These are phyloP conservation scores for Solanum dulcamara DNA, from an alignment of 257 asterid species.

Conservation along the genomic window DNA sequence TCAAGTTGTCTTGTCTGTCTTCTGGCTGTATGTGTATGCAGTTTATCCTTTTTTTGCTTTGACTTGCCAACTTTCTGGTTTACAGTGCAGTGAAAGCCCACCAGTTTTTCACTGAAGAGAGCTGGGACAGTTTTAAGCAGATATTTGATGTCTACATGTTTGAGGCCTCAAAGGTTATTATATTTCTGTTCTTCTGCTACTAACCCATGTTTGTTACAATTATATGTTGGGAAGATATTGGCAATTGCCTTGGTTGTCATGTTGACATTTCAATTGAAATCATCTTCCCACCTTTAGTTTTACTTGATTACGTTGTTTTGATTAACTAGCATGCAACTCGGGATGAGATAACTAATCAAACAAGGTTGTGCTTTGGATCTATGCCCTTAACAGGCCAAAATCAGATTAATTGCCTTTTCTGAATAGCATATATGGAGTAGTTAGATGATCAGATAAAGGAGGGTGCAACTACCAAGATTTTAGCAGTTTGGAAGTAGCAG, in stretches of 20 bases:
- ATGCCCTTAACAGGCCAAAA: background rate
- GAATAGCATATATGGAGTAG: background rate
- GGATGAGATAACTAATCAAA: background rate
- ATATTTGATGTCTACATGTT: conserved; percentile 76
- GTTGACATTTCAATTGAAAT: background rate
- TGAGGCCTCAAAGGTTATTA: conserved; percentile 89
- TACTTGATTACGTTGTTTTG: background rate
- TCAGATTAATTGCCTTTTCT: background rate
- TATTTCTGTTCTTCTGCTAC: background rate
- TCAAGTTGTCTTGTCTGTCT: conserved; percentile 5
- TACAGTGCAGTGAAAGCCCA: conserved; percentile 96
- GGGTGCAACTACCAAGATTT: too few species aligned
- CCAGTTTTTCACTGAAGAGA: conserved; percentile 82
- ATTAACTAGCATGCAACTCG: background rate
- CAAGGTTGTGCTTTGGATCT: background rate
- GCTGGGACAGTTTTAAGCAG: conserved; percentile 96
- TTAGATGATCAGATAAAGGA: background rate
- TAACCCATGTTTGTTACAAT: background rate
- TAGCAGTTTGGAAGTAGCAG: too few species aligned
- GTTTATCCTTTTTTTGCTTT: conserved; percentile 5
- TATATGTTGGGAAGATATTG: background rate
- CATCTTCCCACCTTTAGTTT: background rate
- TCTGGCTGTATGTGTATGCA: background rate
- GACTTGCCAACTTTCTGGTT: conserved; percentile 46
- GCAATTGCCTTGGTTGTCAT: background rate